A percentile compares a stretch with the other conserved stretches of the same genome.
Conservation (phyloP, 495 filamentous ascomycete genomes). For the Aspergillus wentii region DNA sequence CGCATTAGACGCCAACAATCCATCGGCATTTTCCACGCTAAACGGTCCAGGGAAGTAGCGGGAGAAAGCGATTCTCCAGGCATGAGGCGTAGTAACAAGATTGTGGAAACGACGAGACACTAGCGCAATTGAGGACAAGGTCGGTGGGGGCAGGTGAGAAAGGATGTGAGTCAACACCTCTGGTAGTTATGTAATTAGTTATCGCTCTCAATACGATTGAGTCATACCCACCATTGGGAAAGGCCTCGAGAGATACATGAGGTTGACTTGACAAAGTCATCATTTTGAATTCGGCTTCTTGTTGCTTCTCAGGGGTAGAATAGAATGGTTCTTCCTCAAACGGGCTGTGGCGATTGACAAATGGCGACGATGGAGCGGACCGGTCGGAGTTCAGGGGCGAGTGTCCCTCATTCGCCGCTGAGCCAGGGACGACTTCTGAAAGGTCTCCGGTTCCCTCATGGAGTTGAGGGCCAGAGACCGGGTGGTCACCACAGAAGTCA, state of each 20-base stretch:
- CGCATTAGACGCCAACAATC: slow-evolving; percentile 17
- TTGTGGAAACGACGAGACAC: slow-evolving; percentile 81
- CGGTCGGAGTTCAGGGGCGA: slow-evolving; percentile 29
- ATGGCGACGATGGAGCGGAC: slow-evolving; percentile 28
- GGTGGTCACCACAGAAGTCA: slow-evolving; percentile 38
- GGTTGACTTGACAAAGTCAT: slow-evolving; percentile 45
- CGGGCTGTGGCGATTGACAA: slow-evolving; percentile 61
- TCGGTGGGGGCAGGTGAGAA: slow-evolving; percentile 77
- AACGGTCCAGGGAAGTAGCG: slow-evolving; percentile 80
- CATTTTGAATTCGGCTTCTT: slow-evolving; percentile 56
- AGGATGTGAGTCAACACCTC: slow-evolving; percentile 91
- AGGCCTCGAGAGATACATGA: slow-evolving; percentile 53
- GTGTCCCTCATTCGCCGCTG: slow-evolving; percentile 22
- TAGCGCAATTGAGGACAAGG: slow-evolving; percentile 68
- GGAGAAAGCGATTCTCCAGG: slow-evolving; percentile 85
- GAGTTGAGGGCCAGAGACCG: slow-evolving; percentile 30
- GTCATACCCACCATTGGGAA: slow-evolving; percentile 85
- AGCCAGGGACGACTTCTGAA: slow-evolving; percentile 17
- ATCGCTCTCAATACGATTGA: too few relatives aligned
- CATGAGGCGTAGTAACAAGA: slow-evolving; percentile 81
- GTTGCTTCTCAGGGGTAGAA: slow-evolving; percentile 35
- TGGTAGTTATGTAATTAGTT: slow-evolving; percentile 35
- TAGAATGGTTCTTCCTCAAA: slow-evolving; percentile 65
- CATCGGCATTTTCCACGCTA: slow-evolving; percentile 26
- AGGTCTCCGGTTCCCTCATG: slow-evolving; percentile 25